Evolutionary conservation across 306 rosid species (phyloP).

Genomic region (Trichosanthes cucumerina): DNA sequence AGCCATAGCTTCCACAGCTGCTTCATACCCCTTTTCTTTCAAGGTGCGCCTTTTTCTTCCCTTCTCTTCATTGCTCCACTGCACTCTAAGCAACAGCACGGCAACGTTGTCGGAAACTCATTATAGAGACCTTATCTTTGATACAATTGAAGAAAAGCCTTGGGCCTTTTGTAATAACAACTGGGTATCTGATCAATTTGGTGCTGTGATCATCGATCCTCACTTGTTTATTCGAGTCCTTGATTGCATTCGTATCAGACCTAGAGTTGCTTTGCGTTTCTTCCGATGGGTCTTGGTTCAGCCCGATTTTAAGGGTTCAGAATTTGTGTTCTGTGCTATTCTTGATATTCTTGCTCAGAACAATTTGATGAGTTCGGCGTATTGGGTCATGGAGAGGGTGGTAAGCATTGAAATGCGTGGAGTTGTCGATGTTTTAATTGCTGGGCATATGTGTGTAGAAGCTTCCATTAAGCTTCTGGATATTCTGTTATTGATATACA

Average conservation of each 20-base stretch:
- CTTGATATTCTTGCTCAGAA: slow-evolving; percentile 55
- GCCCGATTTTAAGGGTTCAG: slow-evolving; percentile 32
- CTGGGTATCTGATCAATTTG: slow-evolving; percentile 26
- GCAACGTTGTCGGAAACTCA: slow-evolving; percentile 10
- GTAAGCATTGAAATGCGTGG: slow-evolving; percentile 23
- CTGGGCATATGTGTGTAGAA: slow-evolving; percentile 15
- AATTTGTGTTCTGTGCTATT: slow-evolving; percentile 30
- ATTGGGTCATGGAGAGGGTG: slow-evolving; percentile 47
- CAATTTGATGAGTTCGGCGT: slow-evolving; percentile 38
- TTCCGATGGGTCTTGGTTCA: slow-evolving; percentile 59
- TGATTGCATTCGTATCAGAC: slow-evolving; percentile 26
- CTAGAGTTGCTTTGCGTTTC: slow-evolving; percentile 47
- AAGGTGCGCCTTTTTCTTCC: slow-evolving; percentile 36
- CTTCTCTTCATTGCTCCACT: slow-evolving; percentile 25
- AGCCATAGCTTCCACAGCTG: slow-evolving; percentile 22
- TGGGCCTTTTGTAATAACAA: slow-evolving; percentile 22
- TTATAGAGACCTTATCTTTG: slow-evolving; percentile 32
- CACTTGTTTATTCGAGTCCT: slow-evolving; percentile 43
- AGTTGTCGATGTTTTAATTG: slow-evolving; percentile 28
- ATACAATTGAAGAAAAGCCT: slow-evolving; percentile 29
- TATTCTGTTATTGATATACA: slow-evolving; percentile 38
- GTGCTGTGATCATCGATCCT: slow-evolving; percentile 42
- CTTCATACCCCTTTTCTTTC: slow-evolving; percentile 20
- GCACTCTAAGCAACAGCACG: slow-evolving; percentile 9
- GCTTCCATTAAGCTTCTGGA: slow-evolving; percentile 45